These are phyloP conservation scores for Huiozyma naganishii DNA, from an alignment of 805 yeast species.

Conservation along the genomic window DNA sequence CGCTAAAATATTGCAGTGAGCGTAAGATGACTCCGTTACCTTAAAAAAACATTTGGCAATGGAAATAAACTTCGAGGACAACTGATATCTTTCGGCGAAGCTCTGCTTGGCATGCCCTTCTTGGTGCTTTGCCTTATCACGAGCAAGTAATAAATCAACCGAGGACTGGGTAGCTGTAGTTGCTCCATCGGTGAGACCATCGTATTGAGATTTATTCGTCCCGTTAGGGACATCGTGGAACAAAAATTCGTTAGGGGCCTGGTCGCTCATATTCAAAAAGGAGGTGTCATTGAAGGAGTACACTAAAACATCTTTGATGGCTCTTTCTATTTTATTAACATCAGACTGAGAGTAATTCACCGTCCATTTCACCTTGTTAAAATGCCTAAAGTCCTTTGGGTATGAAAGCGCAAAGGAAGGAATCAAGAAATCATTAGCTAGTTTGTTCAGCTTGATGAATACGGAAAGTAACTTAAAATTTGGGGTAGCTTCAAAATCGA, in stretches of 20 bases:
- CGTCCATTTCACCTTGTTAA: background rate
- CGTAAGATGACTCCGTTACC: constrained; percentile 14
- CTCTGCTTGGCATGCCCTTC: constrained; percentile 12
- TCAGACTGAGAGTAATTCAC: constrained; percentile 9
- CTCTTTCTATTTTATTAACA: constrained; percentile 17
- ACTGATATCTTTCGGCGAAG: constrained; percentile 21
- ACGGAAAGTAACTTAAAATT: constrained; percentile 26
- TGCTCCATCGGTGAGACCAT: background rate
- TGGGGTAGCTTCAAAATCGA: constrained; percentile 26
- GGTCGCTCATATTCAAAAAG: constrained; percentile 23
- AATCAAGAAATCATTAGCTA: constrained; percentile 19
- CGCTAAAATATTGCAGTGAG: constrained; percentile 20
- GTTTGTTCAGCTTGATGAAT: constrained; percentile 22
- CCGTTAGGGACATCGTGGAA: constrained; percentile 7
- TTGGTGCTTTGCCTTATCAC: background rate
- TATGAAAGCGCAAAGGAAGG: constrained; percentile 16
- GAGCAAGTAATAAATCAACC: constrained; percentile 5
- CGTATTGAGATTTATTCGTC: background rate
- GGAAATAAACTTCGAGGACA: constrained; percentile 19
- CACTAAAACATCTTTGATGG: constrained; percentile 23
- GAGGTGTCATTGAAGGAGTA: constrained; percentile 26
- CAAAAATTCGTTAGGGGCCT: constrained; percentile 17
- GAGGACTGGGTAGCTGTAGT: constrained; percentile 7
- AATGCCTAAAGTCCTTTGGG: constrained; percentile 13
- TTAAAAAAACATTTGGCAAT: constrained; percentile 22